Evolutionary conservation across 768 basidiomycete genomes (phyloP), one percentile per base, ranked within the genome.

Genomic region (Arthromyces matolae): DNA sequence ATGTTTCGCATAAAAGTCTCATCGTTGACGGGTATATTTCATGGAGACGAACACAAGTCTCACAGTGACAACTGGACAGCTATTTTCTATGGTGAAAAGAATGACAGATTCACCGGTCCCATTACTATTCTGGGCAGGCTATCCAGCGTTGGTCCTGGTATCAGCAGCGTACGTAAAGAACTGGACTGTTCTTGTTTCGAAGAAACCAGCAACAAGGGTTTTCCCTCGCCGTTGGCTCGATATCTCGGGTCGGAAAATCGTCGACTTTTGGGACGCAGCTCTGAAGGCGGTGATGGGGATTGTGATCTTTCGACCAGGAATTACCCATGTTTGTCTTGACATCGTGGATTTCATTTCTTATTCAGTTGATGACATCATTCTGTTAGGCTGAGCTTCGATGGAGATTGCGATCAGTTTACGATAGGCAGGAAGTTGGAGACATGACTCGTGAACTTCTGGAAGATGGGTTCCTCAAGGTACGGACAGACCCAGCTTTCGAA

Each of bases 171-270:
- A 76, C 54, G 58, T 79, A 38, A 63, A 61, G 35, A 54, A 70
- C 19, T 88, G 84, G 86, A 75, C 78, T 2, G 79, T 86, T 29
- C 59, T 66, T 9, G 66, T 78, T 25, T 78, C 73, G n/a, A 65
- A 73, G 53, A 60, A 63, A 39, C 78, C 67, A 7, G 60, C 71
- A 32, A 67, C 61, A 37, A 66, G 77, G 53, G 52, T 81, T 13
- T 75, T 81, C 44, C 89, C 89, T 33, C 75, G 88, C 27, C 79
- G 89, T 14, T 91, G 89, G 89, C 65, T 88, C 32, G 85, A 89
- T 60, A 77, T 89, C 45, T 68, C 69, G n/a, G 89, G 89, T 3
- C 56, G 57, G 13, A 80, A 71, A 56, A 67, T 89, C 28, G 61
- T 66, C 8, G 80, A 83, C 47, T 73, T 77, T 29, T 92, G 89